These are phyloP conservation scores for Russula sp. DNA, from an alignment of 768 basidiomycete genomes.

Conservation along the genomic window DNA sequence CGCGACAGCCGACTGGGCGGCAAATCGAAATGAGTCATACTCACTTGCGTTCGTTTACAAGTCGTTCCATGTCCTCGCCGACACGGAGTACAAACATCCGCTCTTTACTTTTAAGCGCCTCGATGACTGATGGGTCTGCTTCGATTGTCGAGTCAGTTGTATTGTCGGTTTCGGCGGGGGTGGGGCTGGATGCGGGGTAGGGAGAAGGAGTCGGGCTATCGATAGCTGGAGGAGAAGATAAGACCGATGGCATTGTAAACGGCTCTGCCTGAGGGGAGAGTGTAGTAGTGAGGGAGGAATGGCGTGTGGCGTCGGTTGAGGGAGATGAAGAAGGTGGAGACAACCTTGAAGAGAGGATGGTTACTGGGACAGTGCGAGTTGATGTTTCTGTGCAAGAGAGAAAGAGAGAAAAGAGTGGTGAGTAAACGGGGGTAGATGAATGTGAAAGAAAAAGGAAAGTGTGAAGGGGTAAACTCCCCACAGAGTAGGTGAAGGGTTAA, in stretches of 20 bases:
- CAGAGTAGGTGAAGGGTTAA: neutral
- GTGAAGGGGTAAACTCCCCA: neutral
- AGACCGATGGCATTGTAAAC: slow-evolving; percentile 17
- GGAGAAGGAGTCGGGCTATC: slow-evolving; percentile 15
- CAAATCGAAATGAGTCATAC: slow-evolving; percentile 29
- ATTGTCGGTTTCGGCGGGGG: slow-evolving; percentile 29
- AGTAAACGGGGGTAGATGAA: neutral
- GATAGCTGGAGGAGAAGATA: slow-evolving; percentile 19
- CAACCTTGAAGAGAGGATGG: slow-evolving; percentile 14
- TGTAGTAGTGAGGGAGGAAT: slow-evolving; percentile 8
- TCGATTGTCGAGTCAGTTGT: slow-evolving; percentile 35
- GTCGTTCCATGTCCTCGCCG: slow-evolving; percentile 77
- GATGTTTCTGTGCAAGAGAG: slow-evolving; percentile 13
- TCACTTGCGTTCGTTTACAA: slow-evolving; percentile 71
- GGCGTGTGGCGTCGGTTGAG: slow-evolving; percentile 12
- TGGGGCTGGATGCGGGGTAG: slow-evolving; percentile 23
- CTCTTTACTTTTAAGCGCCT: slow-evolving; percentile 84
- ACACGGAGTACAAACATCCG: slow-evolving; percentile 82
- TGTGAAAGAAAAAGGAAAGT: slow-evolving; percentile 6
- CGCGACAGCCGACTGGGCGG: neutral
- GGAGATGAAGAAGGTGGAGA: slow-evolving; percentile 6
- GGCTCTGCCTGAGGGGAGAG: slow-evolving; percentile 22
- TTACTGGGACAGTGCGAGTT: slow-evolving; percentile 7
- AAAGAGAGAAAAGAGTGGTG: neutral
- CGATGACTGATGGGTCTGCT: slow-evolving; percentile 74